Conservation (phyloP, 768 basidiomycete genomes). For the Kwoniella sp. region DNA sequence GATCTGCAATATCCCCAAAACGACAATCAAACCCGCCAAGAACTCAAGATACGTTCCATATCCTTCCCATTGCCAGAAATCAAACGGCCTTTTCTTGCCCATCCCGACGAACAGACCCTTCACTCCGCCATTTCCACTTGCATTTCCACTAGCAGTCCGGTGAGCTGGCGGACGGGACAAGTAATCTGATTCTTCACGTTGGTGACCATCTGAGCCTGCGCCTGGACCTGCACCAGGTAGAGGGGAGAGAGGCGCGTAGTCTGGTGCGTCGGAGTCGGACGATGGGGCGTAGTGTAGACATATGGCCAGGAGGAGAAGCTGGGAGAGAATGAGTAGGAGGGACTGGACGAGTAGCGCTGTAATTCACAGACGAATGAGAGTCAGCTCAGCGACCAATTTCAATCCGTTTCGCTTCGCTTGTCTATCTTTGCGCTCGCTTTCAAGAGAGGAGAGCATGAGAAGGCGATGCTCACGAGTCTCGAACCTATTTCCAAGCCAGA, state of each 20-base stretch:
- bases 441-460: too few relatives aligned
- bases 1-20: conserved; percentile 45
- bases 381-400: too few relatives aligned
- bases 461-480: conserved; percentile 54
- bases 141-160: neutral
- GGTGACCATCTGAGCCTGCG: conserved; percentile 2
- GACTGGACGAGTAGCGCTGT: conserved; percentile 54
- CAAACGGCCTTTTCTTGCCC: conserved; percentile 35
- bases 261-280: conserved; percentile 1
- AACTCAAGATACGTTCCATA: conserved; percentile 54
- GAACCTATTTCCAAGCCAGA: conserved; percentile 55
- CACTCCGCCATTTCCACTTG: neutral
- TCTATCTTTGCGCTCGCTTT: too few relatives aligned
- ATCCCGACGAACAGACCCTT: conserved; percentile 8
- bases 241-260: conserved; percentile 43
- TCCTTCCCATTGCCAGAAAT: conserved; percentile 54
- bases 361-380: neutral
- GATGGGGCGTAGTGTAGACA: conserved; percentile 52
- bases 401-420: too few relatives aligned
- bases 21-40: conserved; percentile 51
- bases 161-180: conserved; percentile 5
- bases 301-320: conserved; percentile 52
- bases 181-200: conserved; percentile 21
- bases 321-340: conserved; percentile 54
- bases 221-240: neutral